Conservation (phyloP, 75 land plant genomes). For the Chamaecyparis obtusa region DNA sequence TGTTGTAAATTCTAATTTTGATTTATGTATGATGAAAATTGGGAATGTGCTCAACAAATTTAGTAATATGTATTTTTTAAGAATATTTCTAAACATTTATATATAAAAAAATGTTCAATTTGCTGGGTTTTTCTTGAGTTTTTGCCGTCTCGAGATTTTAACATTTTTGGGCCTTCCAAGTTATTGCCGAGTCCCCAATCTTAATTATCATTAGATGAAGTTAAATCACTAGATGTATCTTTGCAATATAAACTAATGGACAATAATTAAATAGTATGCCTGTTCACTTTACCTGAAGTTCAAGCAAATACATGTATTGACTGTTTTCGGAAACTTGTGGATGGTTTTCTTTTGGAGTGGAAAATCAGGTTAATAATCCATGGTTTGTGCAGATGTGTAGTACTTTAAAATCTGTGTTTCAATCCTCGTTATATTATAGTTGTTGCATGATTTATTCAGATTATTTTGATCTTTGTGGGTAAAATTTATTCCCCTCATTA, state of each 20-base stretch:
- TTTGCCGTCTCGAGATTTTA: too few species aligned
- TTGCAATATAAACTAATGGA: neutral
- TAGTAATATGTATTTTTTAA: too few species aligned
- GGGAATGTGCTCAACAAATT: too few species aligned
- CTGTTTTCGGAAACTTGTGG: neutral
- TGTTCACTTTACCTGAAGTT: neutral
- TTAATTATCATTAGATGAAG: neutral
- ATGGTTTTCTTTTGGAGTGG: neutral
- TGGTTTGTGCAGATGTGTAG: neutral
- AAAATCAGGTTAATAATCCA: neutral
- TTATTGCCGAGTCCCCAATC: too few species aligned
- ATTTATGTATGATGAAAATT: too few species aligned
- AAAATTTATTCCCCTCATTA: neutral
- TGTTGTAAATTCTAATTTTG: too few species aligned
- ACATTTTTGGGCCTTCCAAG: too few species aligned
- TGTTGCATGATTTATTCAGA: neutral
- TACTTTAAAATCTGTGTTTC: neutral
- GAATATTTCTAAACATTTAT: too few species aligned
- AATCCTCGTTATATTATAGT: neutral
- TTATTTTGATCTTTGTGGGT: neutral
- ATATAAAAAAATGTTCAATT: too few species aligned
- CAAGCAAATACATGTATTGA: neutral
- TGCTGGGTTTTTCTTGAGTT: too few species aligned
- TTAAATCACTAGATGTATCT: neutral
- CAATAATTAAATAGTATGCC: neutral